Percentiles rank a stretch among this genome's conserved stretches.
Conservation (phyloP, 306 rosid species). For the Dalbergia cultrata region DNA sequence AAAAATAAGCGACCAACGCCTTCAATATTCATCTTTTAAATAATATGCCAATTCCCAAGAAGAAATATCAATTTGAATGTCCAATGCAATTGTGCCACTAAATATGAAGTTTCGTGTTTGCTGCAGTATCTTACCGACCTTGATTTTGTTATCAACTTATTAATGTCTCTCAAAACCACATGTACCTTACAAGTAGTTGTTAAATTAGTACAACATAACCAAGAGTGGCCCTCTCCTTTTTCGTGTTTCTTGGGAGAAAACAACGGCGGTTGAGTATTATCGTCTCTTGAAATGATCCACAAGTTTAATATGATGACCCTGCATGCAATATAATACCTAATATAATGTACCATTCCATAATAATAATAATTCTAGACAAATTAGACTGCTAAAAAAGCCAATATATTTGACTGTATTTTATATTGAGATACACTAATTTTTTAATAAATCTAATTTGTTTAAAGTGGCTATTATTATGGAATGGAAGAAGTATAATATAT, state of each 20-base stretch:
- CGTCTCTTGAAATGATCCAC: neutral
- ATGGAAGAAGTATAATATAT: neutral
- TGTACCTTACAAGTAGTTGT: neutral
- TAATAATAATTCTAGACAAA: too few species aligned
- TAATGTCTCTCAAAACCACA: constrained; percentile 15
- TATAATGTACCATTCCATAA: fast-evolving
- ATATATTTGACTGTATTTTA: too few species aligned
- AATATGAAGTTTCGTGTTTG: constrained; percentile 31
- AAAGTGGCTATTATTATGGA: too few species aligned
- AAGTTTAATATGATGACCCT: neutral
- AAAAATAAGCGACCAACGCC: neutral
- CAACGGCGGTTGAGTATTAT: constrained; percentile 22
- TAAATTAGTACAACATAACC: neutral
- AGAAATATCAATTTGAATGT: neutral
- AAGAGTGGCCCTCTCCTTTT: constrained; percentile 35
- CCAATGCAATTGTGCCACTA: constrained; percentile 4
- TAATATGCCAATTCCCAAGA: neutral
- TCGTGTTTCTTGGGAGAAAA: constrained; percentile 47
- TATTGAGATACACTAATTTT: too few species aligned
- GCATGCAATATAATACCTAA: too few species aligned
- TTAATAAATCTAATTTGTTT: too few species aligned
- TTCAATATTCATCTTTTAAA: too few species aligned
- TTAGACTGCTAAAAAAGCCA: too few species aligned
- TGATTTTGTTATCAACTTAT: constrained; percentile 36
- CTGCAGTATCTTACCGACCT: constrained; percentile 18